Evolutionary conservation across 768 basidiomycete genomes (phyloP), one percentile per base, ranked within the genome.

Genomic region (Lentinula sp.): DNA sequence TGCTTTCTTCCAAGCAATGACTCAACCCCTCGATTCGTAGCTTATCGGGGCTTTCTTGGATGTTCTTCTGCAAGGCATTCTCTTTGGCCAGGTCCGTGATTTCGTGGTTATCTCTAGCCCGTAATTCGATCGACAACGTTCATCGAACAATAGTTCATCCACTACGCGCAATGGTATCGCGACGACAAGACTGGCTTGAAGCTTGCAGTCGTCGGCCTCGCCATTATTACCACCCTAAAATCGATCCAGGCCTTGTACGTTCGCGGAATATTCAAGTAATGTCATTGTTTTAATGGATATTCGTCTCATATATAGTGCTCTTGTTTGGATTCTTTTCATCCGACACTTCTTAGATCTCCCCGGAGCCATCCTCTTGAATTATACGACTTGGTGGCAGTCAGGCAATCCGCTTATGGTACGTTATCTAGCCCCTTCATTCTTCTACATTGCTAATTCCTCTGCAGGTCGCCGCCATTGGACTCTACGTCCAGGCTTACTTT

Each of bases 401-500:
- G 71, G 71, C 4, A 73, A 69, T 46, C 57, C 67, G 1, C 54
- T 74, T 8, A 72, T 74, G 67, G 73, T 74, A 45, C 46, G 64
- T 60, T 16, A 11, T 18, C 4, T 52, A 32, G 32, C 13, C 13
- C 39, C 43, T 11, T 21, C 16, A 21, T 2, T 23, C 57, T n/a
- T 23, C 45, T 11, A 8, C 45, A 23, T 48, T 9, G 9, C 21
- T 48, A 9, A 42, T 16, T 56, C 28, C 2, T 21, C 9, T 1
- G 15, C 16, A 75, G 74, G 70, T 72, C 8, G 72, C 72, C 10
- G 57, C 63, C n/a, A 70, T 74, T 18, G 71, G 68, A 28, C 43
- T 70, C 18, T 74, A 73, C 59, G 73, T 75, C 31, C 74, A 75
- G 57, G 40, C 62, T 3, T 75, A 69, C 61, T 75, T 72, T 59